phyloP scores from a whole-genome alignment of 805 yeast genomes.

The Cyberlindnera nakhonratchasimensis region DNA sequence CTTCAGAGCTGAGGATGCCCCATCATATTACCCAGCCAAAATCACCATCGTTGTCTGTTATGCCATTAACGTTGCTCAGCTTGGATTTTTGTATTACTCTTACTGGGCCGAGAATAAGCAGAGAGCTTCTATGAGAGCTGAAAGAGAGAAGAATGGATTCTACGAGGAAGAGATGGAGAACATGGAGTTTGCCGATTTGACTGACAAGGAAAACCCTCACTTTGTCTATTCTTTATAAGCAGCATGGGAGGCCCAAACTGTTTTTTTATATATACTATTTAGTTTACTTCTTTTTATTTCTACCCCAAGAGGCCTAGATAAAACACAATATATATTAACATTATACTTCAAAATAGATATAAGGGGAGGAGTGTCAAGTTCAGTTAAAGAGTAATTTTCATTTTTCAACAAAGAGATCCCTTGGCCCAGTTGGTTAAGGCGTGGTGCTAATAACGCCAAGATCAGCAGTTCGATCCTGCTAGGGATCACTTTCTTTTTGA shows the following conservation, averaged over 20 bases:
- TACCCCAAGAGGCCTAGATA: too few relatives aligned
- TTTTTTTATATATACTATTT: too few relatives aligned
- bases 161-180: slow-evolving; percentile 7
- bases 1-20: slow-evolving; percentile 54
- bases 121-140: slow-evolving; percentile 6
- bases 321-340: too few relatives aligned
- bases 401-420: slow-evolving; percentile 36
- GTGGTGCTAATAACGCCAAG: slow-evolving; percentile 54
- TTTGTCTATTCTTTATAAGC: slow-evolving; percentile 33
- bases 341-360: too few relatives aligned
- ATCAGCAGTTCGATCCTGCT: slow-evolving; percentile 88
- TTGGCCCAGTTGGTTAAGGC: slow-evolving; percentile 62
- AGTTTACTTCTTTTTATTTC: too few relatives aligned
- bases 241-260: neutral
- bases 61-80: neutral
- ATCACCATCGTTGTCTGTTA: slow-evolving; percentile 9
- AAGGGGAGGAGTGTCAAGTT: too few relatives aligned
- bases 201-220: slow-evolving; percentile 33
- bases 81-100: slow-evolving; percentile 10
- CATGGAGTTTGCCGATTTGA: slow-evolving; percentile 38
- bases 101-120: slow-evolving; percentile 12
- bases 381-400: too few relatives aligned
- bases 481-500: slow-evolving; percentile 54
- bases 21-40: slow-evolving; percentile 39
- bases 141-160: slow-evolving; percentile 6